Percentiles rank a stretch among this genome's conserved stretches.
Conservation (phyloP, 805 yeast genomes). For the Candida xyloterini region DNA sequence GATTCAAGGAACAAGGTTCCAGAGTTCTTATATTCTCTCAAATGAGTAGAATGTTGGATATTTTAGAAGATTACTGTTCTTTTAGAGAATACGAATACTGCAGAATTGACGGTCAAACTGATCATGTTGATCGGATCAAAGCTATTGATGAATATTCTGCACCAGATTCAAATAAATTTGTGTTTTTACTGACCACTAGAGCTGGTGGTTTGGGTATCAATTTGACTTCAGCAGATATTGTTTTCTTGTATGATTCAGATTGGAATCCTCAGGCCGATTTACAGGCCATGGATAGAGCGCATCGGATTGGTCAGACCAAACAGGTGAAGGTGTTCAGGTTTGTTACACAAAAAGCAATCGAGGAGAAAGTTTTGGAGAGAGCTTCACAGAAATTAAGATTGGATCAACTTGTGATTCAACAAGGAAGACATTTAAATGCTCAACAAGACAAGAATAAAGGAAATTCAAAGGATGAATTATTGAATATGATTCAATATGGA, state of each 20-base stretch:
- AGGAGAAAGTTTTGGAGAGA: conserved; percentile 76
- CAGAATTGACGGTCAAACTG: conserved; percentile 82
- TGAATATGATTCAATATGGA: conserved; percentile 82
- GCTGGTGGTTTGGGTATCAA: conserved; percentile 91
- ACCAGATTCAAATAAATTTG: conserved; percentile 69
- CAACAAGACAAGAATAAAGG: conserved; percentile 35
- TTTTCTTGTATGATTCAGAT: conserved; percentile 72
- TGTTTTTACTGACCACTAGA: conserved; percentile 76
- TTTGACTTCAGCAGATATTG: conserved; percentile 76
- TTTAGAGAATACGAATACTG: conserved; percentile 70
- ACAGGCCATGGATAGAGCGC: conserved; percentile 89
- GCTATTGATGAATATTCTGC: conserved; percentile 78
- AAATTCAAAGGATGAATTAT: conserved; percentile 64
- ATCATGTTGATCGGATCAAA: conserved; percentile 68
- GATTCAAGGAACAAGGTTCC: conserved; percentile 65
- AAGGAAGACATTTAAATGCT: conserved; percentile 40
- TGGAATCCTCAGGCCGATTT: conserved; percentile 91
- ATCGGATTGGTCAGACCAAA: conserved; percentile 81
- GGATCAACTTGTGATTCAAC: conserved; percentile 82
- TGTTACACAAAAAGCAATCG: conserved; percentile 78
- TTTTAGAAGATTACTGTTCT: conserved; percentile 72
- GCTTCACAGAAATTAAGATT: conserved; percentile 76
- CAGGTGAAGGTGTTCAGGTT: conserved; percentile 79
- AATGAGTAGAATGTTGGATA: conserved; percentile 80
- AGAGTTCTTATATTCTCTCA: conserved; percentile 78